These are phyloP conservation scores for Colletotrichum neosansevieriae DNA, from an alignment of 2,329 filamentous ascomycete genomes.

Conservation along the genomic window DNA sequence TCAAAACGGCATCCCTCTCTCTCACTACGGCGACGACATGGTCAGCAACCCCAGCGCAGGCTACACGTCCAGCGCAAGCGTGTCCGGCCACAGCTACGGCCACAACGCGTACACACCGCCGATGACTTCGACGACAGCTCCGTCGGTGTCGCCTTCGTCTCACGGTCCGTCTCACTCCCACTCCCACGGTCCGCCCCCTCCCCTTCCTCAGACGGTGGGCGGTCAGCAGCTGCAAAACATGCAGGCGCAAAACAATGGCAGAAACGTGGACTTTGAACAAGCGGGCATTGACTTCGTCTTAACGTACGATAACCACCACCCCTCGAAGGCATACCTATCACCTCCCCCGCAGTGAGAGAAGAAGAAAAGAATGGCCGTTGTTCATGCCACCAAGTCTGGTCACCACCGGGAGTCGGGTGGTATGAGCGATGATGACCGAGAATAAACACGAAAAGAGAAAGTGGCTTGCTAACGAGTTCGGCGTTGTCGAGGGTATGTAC, in stretches of 20 bases:
- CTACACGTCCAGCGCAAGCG: slow-evolving; percentile 67
- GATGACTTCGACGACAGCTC: slow-evolving; percentile 57
- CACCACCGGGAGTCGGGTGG: slow-evolving; percentile 33
- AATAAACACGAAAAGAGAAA: slow-evolving; percentile 33
- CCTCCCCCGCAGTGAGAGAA: slow-evolving; percentile 67
- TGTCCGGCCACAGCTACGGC: slow-evolving; percentile 70
- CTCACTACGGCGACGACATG: slow-evolving; percentile 55
- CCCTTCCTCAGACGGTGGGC: slow-evolving; percentile 45
- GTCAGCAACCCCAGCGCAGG: slow-evolving; percentile 60
- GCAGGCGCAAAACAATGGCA: slow-evolving; percentile 47
- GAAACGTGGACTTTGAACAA: slow-evolving; percentile 79
- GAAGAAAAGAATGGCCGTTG: slow-evolving; percentile 13
- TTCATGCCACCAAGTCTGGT: slow-evolving; percentile 32
- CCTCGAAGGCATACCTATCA: slow-evolving; percentile 74
- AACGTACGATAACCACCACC: slow-evolving; percentile 77
- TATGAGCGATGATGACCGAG: slow-evolving; percentile 26
- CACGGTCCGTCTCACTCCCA: slow-evolving; percentile 43
- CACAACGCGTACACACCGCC: slow-evolving; percentile 62
- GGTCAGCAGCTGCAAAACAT: slow-evolving; percentile 48
- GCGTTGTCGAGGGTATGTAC: slow-evolving; percentile 56
- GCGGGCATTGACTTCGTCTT: slow-evolving; percentile 91
- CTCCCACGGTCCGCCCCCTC: slow-evolving; percentile 39
- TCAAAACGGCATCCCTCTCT: slow-evolving; percentile 62
- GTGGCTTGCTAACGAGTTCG: slow-evolving; percentile 59
- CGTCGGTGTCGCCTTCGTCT: slow-evolving; percentile 53